phyloP scores from a whole-genome alignment of 345 rosid species.

The Boechera retrofracta region DNA sequence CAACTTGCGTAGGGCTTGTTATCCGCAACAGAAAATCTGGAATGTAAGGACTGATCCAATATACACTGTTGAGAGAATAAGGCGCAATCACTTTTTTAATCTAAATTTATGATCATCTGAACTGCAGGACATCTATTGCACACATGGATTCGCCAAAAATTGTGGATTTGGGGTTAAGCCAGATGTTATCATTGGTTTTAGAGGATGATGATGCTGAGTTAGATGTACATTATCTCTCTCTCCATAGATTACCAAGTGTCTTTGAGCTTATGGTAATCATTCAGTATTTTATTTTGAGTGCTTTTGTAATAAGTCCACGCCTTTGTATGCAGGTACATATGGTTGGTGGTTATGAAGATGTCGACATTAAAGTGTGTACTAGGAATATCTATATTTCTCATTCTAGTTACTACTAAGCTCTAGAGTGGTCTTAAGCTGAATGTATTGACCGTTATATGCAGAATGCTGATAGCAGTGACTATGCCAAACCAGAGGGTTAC shows the following conservation, averaged over 20 bases:
- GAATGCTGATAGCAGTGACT: conserved; percentile 47
- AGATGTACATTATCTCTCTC: conserved; percentile 58
- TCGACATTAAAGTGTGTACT: conserved; percentile 57
- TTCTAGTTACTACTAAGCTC: conserved; percentile 6
- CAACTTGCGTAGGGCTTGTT: conserved; percentile 82
- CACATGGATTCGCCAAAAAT: conserved; percentile 73
- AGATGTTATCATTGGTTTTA: conserved; percentile 66
- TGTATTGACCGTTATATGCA: conserved; percentile 57
- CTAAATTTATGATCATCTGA: neutral
- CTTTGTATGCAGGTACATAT: conserved; percentile 73
- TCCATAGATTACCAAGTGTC: neutral
- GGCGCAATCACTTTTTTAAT: neutral
- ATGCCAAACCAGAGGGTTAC: conserved; percentile 52
- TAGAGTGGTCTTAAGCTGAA: conserved; percentile 38
- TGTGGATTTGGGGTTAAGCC: conserved; percentile 71
- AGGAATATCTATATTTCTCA: conserved; percentile 28
- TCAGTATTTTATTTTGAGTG: neutral
- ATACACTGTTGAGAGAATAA: neutral
- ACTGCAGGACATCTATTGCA: conserved; percentile 81
- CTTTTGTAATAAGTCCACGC: conserved; percentile 11
- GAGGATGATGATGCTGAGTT: conserved; percentile 52
- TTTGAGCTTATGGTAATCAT: neutral
- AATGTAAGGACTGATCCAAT: conserved; percentile 58
- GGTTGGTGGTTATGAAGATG: conserved; percentile 85
- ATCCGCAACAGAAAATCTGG: conserved; percentile 71